Base-by-base conservation (phyloP, 345 rosid species). In the Citrus trifoliata region DNA sequence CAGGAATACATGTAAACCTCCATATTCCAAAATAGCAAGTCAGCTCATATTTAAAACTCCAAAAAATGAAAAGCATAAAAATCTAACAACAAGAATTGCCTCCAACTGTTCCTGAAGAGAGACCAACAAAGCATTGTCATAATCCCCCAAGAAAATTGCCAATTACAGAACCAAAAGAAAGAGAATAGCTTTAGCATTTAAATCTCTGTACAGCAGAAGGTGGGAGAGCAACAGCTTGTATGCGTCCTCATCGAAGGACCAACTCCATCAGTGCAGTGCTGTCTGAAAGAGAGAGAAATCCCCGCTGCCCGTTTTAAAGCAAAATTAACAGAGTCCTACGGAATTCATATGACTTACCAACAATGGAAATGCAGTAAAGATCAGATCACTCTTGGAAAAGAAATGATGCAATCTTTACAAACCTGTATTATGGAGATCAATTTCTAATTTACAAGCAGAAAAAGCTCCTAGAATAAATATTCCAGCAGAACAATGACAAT, bases 241-340 rank as follows among this genome's bases (percentile, higher is more conserved):
- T 46, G 27, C 46, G 22, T 55, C 32, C 38, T 48, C 40, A 67
- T 67, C 71, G 72, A 75, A 35, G 72, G 33, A 58, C 69, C 82
- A 32, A 10, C 16, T 38, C 6, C 10, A 3, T 28, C n/a, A n/a
- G 40, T 63, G 51, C 66, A 51, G 14, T 35, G 42, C 73, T 12
- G 53, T 56, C 58, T 33, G 38, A 53, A 25, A 51, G 58, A 28
- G 16, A 37, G 21, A 56, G n/a, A 48, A 53, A 9, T 30, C 48
- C 77, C 63, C 61, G 56, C 71, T 64, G 46, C 64, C 65, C 70
- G 56, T 37, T 21, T 64, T 48, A 55, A 64, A 56, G 67, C 24
- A 55, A 71, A 28, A 42, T 78, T 8, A 25, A 4, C 21, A 32
- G 18, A n/a, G 8, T 46, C 14, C 51, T 46, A 46, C 0, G 5